These are phyloP conservation scores for Mycena polygramma DNA, from an alignment of 768 basidiomycete genomes.

Conservation along the genomic window DNA sequence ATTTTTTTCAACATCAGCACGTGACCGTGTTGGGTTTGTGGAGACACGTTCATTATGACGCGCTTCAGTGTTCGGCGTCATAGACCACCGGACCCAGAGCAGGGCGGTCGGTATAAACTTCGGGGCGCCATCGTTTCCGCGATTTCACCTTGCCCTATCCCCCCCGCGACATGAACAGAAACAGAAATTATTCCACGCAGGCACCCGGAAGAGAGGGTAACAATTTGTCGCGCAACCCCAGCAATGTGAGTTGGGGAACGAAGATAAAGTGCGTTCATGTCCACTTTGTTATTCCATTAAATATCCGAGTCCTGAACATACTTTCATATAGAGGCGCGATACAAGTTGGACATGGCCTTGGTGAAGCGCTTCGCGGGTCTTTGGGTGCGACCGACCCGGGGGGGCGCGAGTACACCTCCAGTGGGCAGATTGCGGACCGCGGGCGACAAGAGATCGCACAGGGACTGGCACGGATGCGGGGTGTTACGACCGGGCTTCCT, in stretches of 20 bases:
- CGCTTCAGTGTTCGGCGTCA: too few relatives aligned
- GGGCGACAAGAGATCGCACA: slow-evolving; percentile 35
- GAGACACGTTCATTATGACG: too few relatives aligned
- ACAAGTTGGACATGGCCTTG: slow-evolving; percentile 32
- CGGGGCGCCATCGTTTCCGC: not conserved
- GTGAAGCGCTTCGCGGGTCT: slow-evolving; percentile 33
- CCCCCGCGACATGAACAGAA: slow-evolving; percentile 21
- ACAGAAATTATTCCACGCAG: slow-evolving; percentile 4
- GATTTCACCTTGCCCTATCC: not conserved
- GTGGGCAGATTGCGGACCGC: slow-evolving; percentile 33
- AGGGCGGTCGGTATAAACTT: slow-evolving; percentile 10
- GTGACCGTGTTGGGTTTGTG: too few relatives aligned
- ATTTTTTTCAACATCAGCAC: too few relatives aligned
- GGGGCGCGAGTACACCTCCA: slow-evolving; percentile 23
- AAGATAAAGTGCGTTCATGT: slow-evolving; percentile 33
- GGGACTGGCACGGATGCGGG: slow-evolving; percentile 32
- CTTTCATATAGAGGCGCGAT: slow-evolving; percentile 32
- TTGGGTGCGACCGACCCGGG: slow-evolving; percentile 30
- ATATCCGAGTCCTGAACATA: too few relatives aligned
- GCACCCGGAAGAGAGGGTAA: not conserved
- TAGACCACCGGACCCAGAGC: too few relatives aligned
- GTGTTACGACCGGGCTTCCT: slow-evolving; percentile 25
- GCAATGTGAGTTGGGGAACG: slow-evolving; percentile 34
- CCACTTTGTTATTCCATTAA: too few relatives aligned
- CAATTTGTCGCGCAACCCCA: slow-evolving; percentile 15